Base-by-base conservation (phyloP, 2,329 filamentous ascomycete species). In the Fusarium buxicola region DNA sequence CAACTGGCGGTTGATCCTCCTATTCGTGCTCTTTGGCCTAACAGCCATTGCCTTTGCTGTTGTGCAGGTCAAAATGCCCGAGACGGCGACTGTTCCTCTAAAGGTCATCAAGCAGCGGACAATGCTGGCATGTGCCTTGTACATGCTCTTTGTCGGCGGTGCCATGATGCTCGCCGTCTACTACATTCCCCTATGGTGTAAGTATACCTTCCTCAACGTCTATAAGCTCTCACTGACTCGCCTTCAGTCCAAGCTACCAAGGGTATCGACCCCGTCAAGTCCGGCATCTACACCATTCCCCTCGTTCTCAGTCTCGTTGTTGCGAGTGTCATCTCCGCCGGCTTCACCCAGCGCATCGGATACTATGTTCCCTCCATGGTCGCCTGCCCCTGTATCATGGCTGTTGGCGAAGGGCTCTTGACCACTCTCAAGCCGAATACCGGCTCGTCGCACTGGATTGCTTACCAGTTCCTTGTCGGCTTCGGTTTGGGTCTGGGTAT, bases 321-420 rank as follows among this genome's bases (percentile, higher is more conserved):
- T 9, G 81, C 80, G n/a, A 81, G 80, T 49, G 76, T 85, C 21
- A 30, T 81, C 1, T 79, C 81, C 3, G 84, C 85, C 25, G 72
- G 73, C 1, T 60, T 79, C 35, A 86, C 83, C 2, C 80, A 84
- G 48, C 80, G 78, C 49, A 75, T 86, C 25, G 86, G 86, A 31
- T 88, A 89, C 70, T 89, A 89, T 60, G 81, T 82, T 5, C 86
- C 83, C 0, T 79, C 80, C 16, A 86, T 87, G 83, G 75, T 87
- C 13, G 36, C 80, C 13, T 80, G 80, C 8, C 80, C 84, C 4
- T 76, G 78, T 58, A 72, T 84, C 62, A 81, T 81, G 77, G 75
- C 82, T 7, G 62, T 84, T 8, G 85, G 84, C 18, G 76, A 82
- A 46, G 87, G 86, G 3, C 78, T 89, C 11, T 76, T 89, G 65